Percentiles rank a stretch among this genome's conserved stretches.
Conservation (phyloP, 2,329 filamentous ascomycete genomes). For the Colletotrichum eleusines region DNA sequence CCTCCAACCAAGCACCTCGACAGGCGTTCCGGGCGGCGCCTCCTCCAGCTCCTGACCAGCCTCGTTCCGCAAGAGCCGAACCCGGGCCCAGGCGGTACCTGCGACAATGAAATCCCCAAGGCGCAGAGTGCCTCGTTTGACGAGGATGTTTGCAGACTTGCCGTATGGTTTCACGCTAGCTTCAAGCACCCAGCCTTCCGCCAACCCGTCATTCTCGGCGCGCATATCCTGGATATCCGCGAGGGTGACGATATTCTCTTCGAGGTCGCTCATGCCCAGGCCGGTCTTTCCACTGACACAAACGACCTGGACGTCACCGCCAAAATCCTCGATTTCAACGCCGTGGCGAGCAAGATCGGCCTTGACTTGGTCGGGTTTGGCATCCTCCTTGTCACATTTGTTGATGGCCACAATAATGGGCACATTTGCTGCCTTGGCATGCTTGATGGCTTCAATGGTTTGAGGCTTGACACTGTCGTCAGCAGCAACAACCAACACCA, state of each 20-base stretch:
- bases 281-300: slow-evolving; percentile 94
- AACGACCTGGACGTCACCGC: slow-evolving; percentile 93
- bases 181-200: slow-evolving; percentile 95
- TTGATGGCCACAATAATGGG: slow-evolving; percentile 98
- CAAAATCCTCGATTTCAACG: slow-evolving; percentile 93
- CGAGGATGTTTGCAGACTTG: slow-evolving; percentile 87
- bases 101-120: slow-evolving; percentile 88
- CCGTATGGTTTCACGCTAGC: slow-evolving; percentile 88
- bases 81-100: slow-evolving; percentile 86
- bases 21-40: slow-evolving; percentile 87
- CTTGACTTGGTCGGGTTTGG: slow-evolving; percentile 86
- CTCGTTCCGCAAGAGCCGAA: slow-evolving; percentile 89
- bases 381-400: slow-evolving; percentile 92
- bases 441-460: slow-evolving; percentile 95
- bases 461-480: slow-evolving; percentile 99
- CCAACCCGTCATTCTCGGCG: slow-evolving; percentile 79
- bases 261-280: slow-evolving; percentile 88
- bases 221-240: slow-evolving; percentile 93
- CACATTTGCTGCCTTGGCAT: slow-evolving; percentile 86
- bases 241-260: slow-evolving; percentile 88
- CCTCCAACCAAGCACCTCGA: slow-evolving; percentile 95
- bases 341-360: slow-evolving; percentile 85
- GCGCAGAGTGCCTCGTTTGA: slow-evolving; percentile 87
- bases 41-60: slow-evolving; percentile 78
- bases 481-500: slow-evolving; percentile 93